Conservation (phyloP, 768 basidiomycete genomes). For the Naganishia randhawae region DNA sequence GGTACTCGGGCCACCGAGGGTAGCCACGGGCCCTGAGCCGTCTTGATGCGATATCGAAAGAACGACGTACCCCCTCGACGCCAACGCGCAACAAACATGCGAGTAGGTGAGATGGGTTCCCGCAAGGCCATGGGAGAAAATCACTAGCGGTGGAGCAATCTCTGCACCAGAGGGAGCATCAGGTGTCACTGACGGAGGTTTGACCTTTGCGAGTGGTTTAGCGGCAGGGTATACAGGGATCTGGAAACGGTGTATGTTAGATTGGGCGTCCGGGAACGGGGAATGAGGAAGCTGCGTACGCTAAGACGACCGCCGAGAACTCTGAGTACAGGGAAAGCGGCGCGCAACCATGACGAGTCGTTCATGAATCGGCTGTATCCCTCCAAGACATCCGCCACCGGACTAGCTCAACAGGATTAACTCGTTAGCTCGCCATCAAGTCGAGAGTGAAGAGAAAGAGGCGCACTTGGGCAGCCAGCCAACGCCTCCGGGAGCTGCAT, state of each 20-base stretch:
- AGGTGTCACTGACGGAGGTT: background rate
- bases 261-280: background rate
- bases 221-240: slow-evolving; percentile 13
- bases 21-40: slow-evolving; percentile 62
- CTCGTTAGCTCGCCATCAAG: background rate
- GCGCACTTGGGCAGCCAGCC: slow-evolving; percentile 23
- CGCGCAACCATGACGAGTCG: slow-evolving; percentile 20
- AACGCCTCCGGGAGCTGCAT: slow-evolving; percentile 6
- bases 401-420: background rate
- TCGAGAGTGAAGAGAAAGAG: background rate
- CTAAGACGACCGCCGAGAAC: background rate
- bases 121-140: slow-evolving; percentile 81
- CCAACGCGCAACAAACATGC: slow-evolving; percentile 70
- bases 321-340: slow-evolving; percentile 18
- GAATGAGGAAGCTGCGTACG: background rate
- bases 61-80: slow-evolving; percentile 74
- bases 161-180: background rate
- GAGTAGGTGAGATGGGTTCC: slow-evolving; percentile 71
- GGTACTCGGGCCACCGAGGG: slow-evolving; percentile 43
- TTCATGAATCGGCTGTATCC: slow-evolving; percentile 25
- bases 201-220: background rate
- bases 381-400: slow-evolving; percentile 8
- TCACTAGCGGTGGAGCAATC: slow-evolving; percentile 54
- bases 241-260: background rate
- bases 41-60: slow-evolving; percentile 79